Percentiles rank a stretch among this genome's conserved stretches.
These are phyloP conservation scores for Oehlia diaphana DNA, from an alignment of 192 early-diverging fungal species.

Conservation along the genomic window DNA sequence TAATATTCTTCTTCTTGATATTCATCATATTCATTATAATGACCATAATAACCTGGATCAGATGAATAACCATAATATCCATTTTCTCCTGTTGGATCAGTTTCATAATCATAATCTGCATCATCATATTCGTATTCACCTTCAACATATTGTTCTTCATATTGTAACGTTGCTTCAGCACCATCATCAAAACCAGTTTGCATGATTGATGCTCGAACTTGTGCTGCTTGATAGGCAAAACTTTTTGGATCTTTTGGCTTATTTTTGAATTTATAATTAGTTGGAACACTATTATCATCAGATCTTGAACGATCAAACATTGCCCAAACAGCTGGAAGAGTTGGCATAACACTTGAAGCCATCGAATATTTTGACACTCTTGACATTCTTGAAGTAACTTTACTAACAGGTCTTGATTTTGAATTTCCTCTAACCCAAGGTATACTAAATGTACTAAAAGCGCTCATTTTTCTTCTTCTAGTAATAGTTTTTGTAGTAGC, in stretches of 20 bases:
- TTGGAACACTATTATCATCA: constrained; percentile 1
- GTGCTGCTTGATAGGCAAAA: background rate
- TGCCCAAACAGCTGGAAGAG: background rate
- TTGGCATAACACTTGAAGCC: background rate
- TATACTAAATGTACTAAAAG: constrained; percentile 5
- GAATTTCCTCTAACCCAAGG: constrained; percentile 1
- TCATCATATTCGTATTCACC: background rate
- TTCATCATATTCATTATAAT: constrained; percentile 6
- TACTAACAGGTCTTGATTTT: constrained; percentile 11
- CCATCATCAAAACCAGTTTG: background rate
- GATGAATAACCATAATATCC: background rate
- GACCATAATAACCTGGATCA: background rate
- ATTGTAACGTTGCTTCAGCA: background rate
- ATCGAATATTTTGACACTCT: background rate
- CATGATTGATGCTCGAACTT: background rate
- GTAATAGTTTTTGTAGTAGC: background rate
- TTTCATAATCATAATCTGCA: background rate
- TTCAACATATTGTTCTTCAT: background rate
- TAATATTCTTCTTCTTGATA: background rate
- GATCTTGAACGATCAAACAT: background rate
- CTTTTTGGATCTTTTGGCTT: background rate
- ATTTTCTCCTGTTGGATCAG: background rate
- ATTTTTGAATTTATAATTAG: constrained; percentile 1
- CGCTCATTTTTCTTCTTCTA: background rate
- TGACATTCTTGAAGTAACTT: background rate